Evolutionary conservation across 73 alveolate genomes (phyloP).

Genomic region (Paramecium pentaurelia): DNA sequence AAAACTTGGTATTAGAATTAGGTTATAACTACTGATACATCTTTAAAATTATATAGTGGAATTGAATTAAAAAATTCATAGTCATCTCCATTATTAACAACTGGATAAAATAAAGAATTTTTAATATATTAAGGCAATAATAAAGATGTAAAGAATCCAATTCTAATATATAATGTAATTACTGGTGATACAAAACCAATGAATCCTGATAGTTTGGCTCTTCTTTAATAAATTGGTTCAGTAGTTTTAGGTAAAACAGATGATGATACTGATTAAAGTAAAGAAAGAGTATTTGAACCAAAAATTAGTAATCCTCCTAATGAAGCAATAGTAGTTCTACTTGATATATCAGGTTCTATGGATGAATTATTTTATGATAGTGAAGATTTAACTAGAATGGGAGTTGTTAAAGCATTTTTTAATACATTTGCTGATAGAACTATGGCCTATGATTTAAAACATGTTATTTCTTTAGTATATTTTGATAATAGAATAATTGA

Average conservation of each 20-base stretch:
- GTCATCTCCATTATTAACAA: not conserved
- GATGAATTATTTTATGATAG: slow-evolving; percentile 48
- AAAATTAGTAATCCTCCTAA: slow-evolving; percentile 45
- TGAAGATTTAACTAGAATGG: slow-evolving; percentile 61
- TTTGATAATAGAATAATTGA: slow-evolving; percentile 50
- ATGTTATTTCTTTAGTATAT: slow-evolving; percentile 41
- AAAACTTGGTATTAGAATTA: not conserved
- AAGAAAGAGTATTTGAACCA: not conserved
- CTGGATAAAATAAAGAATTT: not conserved
- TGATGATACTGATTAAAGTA: not conserved
- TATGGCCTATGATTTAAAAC: slow-evolving; percentile 58
- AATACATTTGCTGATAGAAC: slow-evolving; percentile 67
- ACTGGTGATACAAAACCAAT: not conserved
- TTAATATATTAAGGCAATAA: not conserved
- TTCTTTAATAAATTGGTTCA: not conserved
- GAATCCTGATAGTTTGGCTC: slow-evolving; percentile 5
- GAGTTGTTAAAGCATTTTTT: slow-evolving; percentile 60
- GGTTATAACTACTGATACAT: not conserved
- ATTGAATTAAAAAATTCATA: not conserved
- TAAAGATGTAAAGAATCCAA: slow-evolving; percentile 11
- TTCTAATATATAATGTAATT: not conserved
- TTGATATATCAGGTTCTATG: slow-evolving; percentile 68
- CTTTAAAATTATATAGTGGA: not conserved
- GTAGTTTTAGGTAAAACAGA: not conserved
- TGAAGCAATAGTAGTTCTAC: slow-evolving; percentile 68